Percentiles rank a stretch among this genome's conserved stretches.
Conservation (phyloP, 169 alveolate genomes). For the Ophryocystis elektroscirrha region DNA sequence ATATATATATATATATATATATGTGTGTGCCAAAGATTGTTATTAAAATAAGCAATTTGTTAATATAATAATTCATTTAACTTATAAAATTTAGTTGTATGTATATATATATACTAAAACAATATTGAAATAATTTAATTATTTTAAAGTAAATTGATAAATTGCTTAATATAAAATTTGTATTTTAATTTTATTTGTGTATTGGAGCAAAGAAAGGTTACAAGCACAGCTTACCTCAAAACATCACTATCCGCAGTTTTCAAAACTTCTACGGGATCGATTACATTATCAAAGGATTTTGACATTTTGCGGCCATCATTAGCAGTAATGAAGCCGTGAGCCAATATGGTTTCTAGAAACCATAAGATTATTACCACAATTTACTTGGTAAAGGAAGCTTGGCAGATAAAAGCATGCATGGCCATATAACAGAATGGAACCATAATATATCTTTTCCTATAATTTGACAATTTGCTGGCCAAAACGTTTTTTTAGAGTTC, state of each 20-base stretch:
- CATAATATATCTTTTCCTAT: constrained; percentile 63
- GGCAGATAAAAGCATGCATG: constrained; percentile 54
- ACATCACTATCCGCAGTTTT: no score
- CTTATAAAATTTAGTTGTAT: no score
- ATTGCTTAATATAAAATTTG: constrained; percentile 42
- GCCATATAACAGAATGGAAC: constrained; percentile 71
- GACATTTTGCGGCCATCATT: constrained; percentile 76
- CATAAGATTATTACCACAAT: background rate
- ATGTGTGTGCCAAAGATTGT: no score
- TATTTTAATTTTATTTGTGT: background rate
- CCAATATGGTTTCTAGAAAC: constrained; percentile 33
- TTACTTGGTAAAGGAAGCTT: constrained; percentile 42
- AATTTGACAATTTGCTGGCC: constrained; percentile 40
- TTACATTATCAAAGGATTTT: constrained; percentile 58
- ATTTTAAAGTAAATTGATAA: no score
- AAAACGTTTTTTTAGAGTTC: background rate
- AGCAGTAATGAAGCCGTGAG: constrained; percentile 74
- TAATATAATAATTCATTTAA: no score
- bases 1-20: no score
- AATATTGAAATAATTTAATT: no score
- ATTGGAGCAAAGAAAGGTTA: background rate
- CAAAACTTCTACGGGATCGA: constrained; percentile 44
- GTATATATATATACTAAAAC: no score
- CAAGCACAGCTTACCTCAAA: background rate
- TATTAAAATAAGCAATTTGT: no score